Conservation (phyloP, 495 filamentous ascomycete species). For the Penicillium soppii region DNA sequence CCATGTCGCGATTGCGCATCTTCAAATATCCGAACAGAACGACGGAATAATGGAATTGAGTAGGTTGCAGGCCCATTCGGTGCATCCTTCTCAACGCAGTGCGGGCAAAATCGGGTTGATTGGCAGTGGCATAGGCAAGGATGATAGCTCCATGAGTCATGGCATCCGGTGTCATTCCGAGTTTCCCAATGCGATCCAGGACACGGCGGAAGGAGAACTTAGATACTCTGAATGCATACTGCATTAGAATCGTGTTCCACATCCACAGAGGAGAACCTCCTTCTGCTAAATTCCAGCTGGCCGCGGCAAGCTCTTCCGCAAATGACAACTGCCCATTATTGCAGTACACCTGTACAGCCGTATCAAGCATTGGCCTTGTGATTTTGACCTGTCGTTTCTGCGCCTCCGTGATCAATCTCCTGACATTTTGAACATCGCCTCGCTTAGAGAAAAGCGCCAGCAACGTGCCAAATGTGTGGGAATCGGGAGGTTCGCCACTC, state of each 20-base stretch:
- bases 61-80: conserved; percentile 55
- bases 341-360: conserved; percentile 68
- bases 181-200: conserved; percentile 60
- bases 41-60: conserved; percentile 72
- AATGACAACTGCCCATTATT: conserved; percentile 55
- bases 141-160: conserved; percentile 77
- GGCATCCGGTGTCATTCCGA: conserved; percentile 57
- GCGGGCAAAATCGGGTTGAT: conserved; percentile 63
- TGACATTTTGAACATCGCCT: conserved; percentile 70
- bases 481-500: conserved; percentile 45
- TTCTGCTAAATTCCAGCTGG: conserved; percentile 36
- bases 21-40: conserved; percentile 65
- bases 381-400: conserved; percentile 39
- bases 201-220: conserved; percentile 58
- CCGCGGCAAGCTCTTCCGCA: conserved; percentile 62
- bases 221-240: conserved; percentile 65
- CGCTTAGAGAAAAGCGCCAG: conserved; percentile 68
- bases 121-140: conserved; percentile 59
- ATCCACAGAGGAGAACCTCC: conserved; percentile 55
- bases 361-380: conserved; percentile 56
- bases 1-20: conserved; percentile 47
- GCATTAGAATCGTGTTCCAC: conserved; percentile 76
- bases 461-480: conserved; percentile 65
- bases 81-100: conserved; percentile 62
- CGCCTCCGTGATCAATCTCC: conserved; percentile 60